Percentiles rank a stretch among this genome's conserved stretches.
These are phyloP conservation scores for Lithospermum erythrorhizon DNA, from an alignment of 257 asterid genomes.

Conservation along the genomic window DNA sequence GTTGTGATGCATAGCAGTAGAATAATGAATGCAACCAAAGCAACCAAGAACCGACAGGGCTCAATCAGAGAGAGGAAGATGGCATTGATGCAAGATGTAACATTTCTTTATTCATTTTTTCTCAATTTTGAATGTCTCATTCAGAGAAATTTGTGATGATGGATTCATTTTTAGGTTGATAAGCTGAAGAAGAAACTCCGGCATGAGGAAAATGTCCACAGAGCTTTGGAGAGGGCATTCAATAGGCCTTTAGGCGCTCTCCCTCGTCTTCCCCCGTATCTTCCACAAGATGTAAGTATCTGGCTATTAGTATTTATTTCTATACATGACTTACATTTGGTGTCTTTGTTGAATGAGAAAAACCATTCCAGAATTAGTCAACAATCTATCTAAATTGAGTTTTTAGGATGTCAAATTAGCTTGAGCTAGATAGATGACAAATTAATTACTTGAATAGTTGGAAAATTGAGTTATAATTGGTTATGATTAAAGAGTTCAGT, in stretches of 20 bases:
- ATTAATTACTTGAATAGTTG: neutral
- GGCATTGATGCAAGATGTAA: conserved; percentile 75
- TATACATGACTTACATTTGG: conserved; percentile 5
- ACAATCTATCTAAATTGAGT: too few species aligned
- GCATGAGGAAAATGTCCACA: conserved; percentile 86
- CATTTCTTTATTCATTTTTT: neutral
- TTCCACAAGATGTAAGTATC: conserved; percentile 65
- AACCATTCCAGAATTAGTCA: neutral
- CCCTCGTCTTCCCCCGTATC: conserved; percentile 95
- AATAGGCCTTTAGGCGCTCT: conserved; percentile 81
- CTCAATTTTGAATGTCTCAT: neutral
- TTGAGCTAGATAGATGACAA: too few species aligned
- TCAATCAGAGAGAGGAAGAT: conserved; percentile 53
- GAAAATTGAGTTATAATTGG: neutral
- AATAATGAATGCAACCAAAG: conserved; percentile 13
- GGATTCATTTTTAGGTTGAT: conserved; percentile 45
- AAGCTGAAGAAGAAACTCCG: conserved; percentile 75
- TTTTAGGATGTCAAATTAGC: too few species aligned
- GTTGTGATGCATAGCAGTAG: neutral
- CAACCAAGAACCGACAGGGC: conserved; percentile 24
- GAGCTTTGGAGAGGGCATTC: conserved; percentile 89
- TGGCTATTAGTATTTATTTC: neutral
- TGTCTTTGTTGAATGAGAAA: neutral
- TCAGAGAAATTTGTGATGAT: neutral
- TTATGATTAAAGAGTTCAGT: neutral